Conservation (phyloP, 192 early-diverging fungal species). For the Dissophora globulifera region DNA sequence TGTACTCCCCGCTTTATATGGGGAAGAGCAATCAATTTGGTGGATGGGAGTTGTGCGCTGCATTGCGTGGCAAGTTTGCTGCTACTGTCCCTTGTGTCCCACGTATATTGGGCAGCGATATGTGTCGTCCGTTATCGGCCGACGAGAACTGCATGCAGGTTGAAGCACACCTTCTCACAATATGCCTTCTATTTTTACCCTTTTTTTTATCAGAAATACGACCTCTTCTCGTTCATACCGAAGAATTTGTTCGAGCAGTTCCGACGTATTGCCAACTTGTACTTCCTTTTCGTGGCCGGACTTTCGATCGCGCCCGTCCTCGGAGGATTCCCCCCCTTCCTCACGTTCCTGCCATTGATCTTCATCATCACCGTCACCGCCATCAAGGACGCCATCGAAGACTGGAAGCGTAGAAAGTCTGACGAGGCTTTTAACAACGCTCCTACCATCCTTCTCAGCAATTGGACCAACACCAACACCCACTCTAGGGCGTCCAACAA, state of each 20-base stretch:
- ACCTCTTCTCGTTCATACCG: slow-evolving; percentile 87
- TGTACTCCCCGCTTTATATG: too few species aligned
- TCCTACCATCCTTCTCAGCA: slow-evolving; percentile 58
- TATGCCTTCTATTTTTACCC: slow-evolving; percentile 2
- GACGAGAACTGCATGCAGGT: too few species aligned
- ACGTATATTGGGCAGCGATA: too few species aligned
- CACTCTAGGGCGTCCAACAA: slow-evolving; percentile 11
- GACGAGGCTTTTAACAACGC: slow-evolving; percentile 88
- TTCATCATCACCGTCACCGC: slow-evolving; percentile 83
- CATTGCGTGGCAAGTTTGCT: too few species aligned
- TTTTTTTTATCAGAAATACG: slow-evolving; percentile 76
- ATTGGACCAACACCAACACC: slow-evolving; percentile 75
- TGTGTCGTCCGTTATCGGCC: too few species aligned
- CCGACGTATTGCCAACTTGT: slow-evolving; percentile 93
- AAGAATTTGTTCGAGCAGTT: slow-evolving; percentile 99
- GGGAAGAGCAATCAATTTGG: too few species aligned
- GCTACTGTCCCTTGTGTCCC: too few species aligned
- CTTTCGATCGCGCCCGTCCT: slow-evolving; percentile 74
- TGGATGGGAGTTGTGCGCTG: too few species aligned
- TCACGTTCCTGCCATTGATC: slow-evolving; percentile 85
- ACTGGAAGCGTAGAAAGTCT: slow-evolving; percentile 84
- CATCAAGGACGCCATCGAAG: slow-evolving; percentile 93
- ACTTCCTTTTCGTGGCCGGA: slow-evolving; percentile 90
- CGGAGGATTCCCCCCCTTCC: slow-evolving; percentile 73
- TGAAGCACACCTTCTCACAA: too few species aligned